Evolutionary conservation across 805 yeast species (phyloP), one percentile per base, ranked within the genome.

Genomic region (Zygosaccharomyces lentus): DNA sequence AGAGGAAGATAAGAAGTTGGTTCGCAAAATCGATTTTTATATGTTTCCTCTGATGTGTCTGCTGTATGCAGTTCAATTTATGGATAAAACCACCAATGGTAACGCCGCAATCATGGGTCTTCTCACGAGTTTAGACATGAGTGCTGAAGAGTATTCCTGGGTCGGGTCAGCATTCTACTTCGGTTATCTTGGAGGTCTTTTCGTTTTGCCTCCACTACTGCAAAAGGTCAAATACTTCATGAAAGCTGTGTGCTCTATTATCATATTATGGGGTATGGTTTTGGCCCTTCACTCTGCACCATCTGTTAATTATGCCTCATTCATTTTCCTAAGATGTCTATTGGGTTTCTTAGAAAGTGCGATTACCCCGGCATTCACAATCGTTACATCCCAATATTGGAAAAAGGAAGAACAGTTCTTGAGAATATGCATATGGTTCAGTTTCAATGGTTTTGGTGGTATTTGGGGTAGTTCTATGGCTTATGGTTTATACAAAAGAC

Each of bases 321-420:
- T 77, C 43, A 52, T 77, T 23, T 69, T 73, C 8, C 60, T 73
- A 13, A 67, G 84, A 55, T 70, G 71, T 5, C 53, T 77, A 30
- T 59, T 78, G 24, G 84, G 84, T n/a, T 59, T 70, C 48, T 61
- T 77, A 1, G 84, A 80, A 57, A 67, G 77, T 45, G 67, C 72
- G n/a, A 72, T 80, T 19, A 73, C 79, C 17, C 85, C 87, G 2
- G 75, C 80, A 3, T 77, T 76, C 62, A 74, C 78, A 26, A 66
- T 77, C 24, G 56, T 81, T 37, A 80, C 83, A 6, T 62, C 77
- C 23, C 81, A 78, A 59, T 81, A 80, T 76, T 81, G 79, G 70
- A 73, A 67, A 47, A 67, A 70, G 40, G 66, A 67, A 29, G 76
- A 74, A 48, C 76, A 70, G 41, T 70, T 74, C 45, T 51, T 67